phyloP scores from a whole-genome alignment of 257 asterid genomes.

The Jacaranda copaia region DNA sequence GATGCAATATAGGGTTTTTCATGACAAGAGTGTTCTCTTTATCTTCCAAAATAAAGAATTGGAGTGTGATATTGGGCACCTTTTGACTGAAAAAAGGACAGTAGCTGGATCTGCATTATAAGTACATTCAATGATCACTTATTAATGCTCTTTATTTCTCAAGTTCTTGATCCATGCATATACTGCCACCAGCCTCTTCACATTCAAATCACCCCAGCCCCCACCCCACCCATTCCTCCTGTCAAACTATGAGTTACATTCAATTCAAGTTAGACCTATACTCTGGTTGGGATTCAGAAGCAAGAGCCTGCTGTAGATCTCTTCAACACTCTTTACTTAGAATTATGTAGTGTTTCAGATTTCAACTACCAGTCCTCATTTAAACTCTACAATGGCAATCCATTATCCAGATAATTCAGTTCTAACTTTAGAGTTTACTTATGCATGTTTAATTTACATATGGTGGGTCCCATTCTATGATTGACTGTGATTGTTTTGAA shows the following conservation, averaged over 20 bases:
- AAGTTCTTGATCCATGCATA: conserved; percentile 12
- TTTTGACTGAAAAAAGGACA: conserved; percentile 23
- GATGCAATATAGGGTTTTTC: too few species aligned
- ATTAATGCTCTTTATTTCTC: conserved; percentile 31
- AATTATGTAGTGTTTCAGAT: too few species aligned
- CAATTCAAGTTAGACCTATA: conserved; percentile 29
- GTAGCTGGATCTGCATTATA: conserved; percentile 18
- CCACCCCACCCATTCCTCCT: conserved; percentile 30
- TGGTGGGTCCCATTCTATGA: too few species aligned
- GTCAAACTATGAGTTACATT: conserved; percentile 29
- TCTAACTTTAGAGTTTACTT: too few species aligned
- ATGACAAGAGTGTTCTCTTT: too few species aligned
- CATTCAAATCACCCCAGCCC: conserved; percentile 36
- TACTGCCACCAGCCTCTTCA: neutral
- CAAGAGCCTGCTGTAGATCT: neutral
- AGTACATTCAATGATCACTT: conserved; percentile 22
- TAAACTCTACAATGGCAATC: too few species aligned
- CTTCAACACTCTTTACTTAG: too few species aligned
- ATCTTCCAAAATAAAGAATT: neutral
- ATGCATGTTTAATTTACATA: too few species aligned
- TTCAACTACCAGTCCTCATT: neutral
- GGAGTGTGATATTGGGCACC: neutral
- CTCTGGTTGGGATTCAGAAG: neutral
- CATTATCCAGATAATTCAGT: too few species aligned
- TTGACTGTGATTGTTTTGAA: neutral